phyloP scores from a whole-genome alignment of 2,329 filamentous ascomycete genomes.

The Penicillium rolfsii region DNA sequence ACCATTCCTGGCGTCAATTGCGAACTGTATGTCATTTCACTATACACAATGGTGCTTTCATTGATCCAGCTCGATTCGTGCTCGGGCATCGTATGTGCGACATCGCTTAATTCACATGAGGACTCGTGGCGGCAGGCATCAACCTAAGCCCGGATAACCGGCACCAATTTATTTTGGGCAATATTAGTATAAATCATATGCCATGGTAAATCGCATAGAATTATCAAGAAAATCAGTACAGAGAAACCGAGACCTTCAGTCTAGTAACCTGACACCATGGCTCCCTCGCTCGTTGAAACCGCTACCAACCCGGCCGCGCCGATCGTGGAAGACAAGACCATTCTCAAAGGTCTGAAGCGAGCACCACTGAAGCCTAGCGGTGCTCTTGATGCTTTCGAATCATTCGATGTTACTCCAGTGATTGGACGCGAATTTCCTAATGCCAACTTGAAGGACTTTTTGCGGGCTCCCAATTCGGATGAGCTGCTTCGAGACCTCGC shows the following conservation, averaged over 20 bases:
- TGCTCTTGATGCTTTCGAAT: conserved; percentile 49
- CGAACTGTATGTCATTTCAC: too few relatives aligned
- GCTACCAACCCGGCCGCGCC: conserved; percentile 18
- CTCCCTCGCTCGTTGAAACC: conserved; percentile 28
- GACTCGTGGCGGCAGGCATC: not conserved
- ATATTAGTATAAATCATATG: not conserved
- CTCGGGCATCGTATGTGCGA: conserved; percentile 9
- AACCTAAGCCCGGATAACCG: conserved; percentile 5
- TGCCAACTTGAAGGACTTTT: conserved; percentile 55
- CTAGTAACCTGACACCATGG: conserved; percentile 16
- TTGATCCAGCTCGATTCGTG: conserved; percentile 6
- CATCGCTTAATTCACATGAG: conserved; percentile 4
- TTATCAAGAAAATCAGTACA: not conserved
- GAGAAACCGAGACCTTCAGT: not conserved
- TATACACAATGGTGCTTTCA: not conserved
- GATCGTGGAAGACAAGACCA: conserved; percentile 20
- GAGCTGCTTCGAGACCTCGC: conserved; percentile 42
- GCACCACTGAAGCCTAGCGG: conserved; percentile 46
- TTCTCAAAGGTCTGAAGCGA: conserved; percentile 20
- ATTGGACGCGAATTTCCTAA: conserved; percentile 55
- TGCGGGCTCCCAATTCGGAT: conserved; percentile 41
- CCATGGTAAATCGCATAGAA: not conserved
- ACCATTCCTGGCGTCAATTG: conserved; percentile 10
- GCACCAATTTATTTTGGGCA: not conserved
- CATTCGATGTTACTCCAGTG: conserved; percentile 55